Conservation (phyloP, 176 grass and related monocot genomes). For the Avena insularis region DNA sequence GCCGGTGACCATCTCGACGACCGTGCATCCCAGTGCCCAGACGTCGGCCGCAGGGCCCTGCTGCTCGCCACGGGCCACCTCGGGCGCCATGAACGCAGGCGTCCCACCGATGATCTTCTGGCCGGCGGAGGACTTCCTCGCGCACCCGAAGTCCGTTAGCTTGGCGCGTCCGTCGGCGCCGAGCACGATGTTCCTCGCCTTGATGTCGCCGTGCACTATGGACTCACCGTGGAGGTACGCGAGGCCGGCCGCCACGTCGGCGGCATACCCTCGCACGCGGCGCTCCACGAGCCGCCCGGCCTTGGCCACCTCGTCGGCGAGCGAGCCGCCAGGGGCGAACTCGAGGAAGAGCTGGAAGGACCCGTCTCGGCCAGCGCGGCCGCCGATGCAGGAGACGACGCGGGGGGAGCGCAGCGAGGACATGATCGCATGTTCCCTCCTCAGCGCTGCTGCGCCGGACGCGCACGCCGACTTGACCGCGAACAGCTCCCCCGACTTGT, state of each 20-base stretch:
- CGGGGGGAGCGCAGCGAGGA: conserved; percentile 30
- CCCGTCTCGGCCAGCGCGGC: background rate
- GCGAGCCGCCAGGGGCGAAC: conserved; percentile 54
- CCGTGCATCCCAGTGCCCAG: conserved; percentile 56
- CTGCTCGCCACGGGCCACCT: conserved; percentile 64
- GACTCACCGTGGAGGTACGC: conserved; percentile 52
- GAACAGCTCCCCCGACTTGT: conserved; percentile 43
- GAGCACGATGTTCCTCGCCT: conserved; percentile 72
- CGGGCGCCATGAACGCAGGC: conserved; percentile 88
- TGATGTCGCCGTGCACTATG: conserved; percentile 79
- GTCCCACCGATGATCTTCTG: conserved; percentile 54
- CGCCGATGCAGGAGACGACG: conserved; percentile 44
- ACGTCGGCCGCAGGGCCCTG: conserved; percentile 56
- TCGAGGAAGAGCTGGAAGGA: conserved; percentile 50
- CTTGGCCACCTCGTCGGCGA: conserved; percentile 33
- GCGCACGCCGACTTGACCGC: conserved; percentile 39
- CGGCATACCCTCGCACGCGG: conserved; percentile 10
- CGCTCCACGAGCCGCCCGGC: conserved; percentile 39
- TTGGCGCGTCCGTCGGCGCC: conserved; percentile 61
- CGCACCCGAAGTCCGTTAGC: conserved; percentile 82
- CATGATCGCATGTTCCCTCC: conserved; percentile 55
- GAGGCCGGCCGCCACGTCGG: conserved; percentile 57
- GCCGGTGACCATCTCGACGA: conserved; percentile 63
- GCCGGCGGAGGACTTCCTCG: background rate
- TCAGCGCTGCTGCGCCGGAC: conserved; percentile 5